Evolutionary conservation across 768 basidiomycete genomes (phyloP).

Genomic region (Rubroboletus pulcherrimus): DNA sequence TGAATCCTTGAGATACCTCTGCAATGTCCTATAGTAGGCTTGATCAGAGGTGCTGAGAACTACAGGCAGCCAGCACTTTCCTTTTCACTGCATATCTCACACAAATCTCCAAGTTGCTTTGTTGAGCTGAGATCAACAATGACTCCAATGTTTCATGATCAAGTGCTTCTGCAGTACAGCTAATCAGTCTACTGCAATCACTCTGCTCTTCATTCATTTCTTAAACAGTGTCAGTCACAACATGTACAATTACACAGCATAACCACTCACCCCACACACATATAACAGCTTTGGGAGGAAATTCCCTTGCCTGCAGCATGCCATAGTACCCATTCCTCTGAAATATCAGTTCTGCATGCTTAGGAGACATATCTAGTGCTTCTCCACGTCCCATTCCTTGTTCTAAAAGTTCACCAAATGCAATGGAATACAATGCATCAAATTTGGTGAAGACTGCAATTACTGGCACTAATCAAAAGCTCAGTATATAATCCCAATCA

Average conservation of each 20-base stretch:
- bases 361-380: slow-evolving; percentile 5
- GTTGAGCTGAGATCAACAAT: no score
- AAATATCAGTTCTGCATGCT: slow-evolving; percentile 11
- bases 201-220: no score
- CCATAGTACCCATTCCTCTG: background rate
- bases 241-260: background rate
- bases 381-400: slow-evolving; percentile 5
- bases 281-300: background rate
- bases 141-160: no score
- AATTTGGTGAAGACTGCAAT: slow-evolving; percentile 39
- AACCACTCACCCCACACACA: background rate
- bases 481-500: background rate
- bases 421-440: slow-evolving; percentile 28
- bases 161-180: no score
- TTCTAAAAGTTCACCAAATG: slow-evolving; percentile 12
- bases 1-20: no score
- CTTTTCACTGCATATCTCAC: no score
- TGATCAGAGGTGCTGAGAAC: no score
- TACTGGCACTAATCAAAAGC: slow-evolving; percentile 32
- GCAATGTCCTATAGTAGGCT: no score
- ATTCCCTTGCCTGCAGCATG: background rate
- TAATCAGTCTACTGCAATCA: no score
- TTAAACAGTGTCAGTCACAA: no score
- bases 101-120: no score
- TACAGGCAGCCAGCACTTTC: no score